Evolutionary conservation across 2,329 filamentous ascomycete species (phyloP), one percentile per base, ranked within the genome.

Genomic region (Gremmenia infestans): DNA sequence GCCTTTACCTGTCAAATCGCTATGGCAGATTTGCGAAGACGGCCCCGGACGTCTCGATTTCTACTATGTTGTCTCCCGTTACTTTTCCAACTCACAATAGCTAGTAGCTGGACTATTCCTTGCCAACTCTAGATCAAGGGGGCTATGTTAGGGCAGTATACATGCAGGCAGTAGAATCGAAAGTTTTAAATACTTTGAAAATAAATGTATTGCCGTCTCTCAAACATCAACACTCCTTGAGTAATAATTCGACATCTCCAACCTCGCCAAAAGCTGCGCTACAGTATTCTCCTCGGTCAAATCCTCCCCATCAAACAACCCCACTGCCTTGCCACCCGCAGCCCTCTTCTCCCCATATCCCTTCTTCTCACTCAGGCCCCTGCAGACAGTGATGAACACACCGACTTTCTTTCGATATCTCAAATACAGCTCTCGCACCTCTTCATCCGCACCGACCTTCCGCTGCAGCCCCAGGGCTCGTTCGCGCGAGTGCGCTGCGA

Each of bases 161-260:
- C 28, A 11, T 32, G 28, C 8, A 32, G 9, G 28, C 9, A 32
- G 28, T 32, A 9, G 8, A 28, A 28, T 9, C 7, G 8, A 9
- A 7, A 2, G 9, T 32, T 32, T 32, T 32, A 11, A 9, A 32
- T 32, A 32, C 1, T 11, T 11, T 32, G 28, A 9, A 11, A 32
- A 2, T 32, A 9, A 2, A 11, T 32, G 11, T 32, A 32, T 32
- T 32, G 9, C 28, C 9, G 9, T 32, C 28, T 51, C 23, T 50
- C 62, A 64, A 3, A 57, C 25, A 51, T 53, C 28, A 22, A 61
- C 40, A 37, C 56, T 19, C 47, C 46, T 66, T 6, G 64, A 61
- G 66, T 89, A 91, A 65, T 88, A 88, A 36, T 78, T 77, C 59
- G 80, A 85, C 79, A 91, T 85, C 68, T 92, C 88, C 60, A 93